These are phyloP conservation scores for Sedum album DNA, from an alignment of 164 flowering plant genomes.

Conservation along the genomic window DNA sequence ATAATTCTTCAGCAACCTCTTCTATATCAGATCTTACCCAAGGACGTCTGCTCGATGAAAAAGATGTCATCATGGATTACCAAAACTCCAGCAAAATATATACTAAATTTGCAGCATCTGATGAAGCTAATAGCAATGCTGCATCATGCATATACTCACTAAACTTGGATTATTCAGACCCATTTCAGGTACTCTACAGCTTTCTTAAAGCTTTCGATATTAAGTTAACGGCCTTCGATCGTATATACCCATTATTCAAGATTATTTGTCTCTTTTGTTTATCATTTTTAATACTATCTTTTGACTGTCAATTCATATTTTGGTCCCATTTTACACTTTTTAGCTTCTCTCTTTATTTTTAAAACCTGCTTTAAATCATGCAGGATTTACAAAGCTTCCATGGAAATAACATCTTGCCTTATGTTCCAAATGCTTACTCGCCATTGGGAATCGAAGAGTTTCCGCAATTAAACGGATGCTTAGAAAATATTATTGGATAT, in stretches of 20 bases:
- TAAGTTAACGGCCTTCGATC: too few relatives aligned
- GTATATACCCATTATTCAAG: neutral
- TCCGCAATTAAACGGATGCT: neutral
- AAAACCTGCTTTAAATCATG: neutral
- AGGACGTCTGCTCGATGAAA: neutral
- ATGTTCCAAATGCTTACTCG: neutral
- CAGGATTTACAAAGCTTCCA: slow-evolving; percentile 5
- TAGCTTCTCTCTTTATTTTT: neutral
- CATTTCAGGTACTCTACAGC: slow-evolving; percentile 11
- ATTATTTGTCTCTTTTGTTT: neutral
- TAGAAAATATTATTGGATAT: neutral
- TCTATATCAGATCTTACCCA: slow-evolving; percentile 2
- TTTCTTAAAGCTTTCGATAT: neutral
- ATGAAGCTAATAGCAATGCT: slow-evolving; percentile 6
- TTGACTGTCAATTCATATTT: neutral
- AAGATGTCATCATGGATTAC: neutral
- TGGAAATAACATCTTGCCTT: neutral
- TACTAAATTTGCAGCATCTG: neutral
- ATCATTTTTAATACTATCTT: neutral
- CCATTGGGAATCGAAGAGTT: neutral
- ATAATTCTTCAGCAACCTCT: neutral
- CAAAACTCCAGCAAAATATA: neutral
- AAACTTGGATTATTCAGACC: slow-evolving; percentile 6
- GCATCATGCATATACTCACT: neutral
- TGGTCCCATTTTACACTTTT: neutral